A percentile compares a stretch with the other conserved stretches of the same genome.
Evolutionary conservation across 2,329 filamentous ascomycete genomes (phyloP).

Genomic region (Colletotrichum graminicola): DNA sequence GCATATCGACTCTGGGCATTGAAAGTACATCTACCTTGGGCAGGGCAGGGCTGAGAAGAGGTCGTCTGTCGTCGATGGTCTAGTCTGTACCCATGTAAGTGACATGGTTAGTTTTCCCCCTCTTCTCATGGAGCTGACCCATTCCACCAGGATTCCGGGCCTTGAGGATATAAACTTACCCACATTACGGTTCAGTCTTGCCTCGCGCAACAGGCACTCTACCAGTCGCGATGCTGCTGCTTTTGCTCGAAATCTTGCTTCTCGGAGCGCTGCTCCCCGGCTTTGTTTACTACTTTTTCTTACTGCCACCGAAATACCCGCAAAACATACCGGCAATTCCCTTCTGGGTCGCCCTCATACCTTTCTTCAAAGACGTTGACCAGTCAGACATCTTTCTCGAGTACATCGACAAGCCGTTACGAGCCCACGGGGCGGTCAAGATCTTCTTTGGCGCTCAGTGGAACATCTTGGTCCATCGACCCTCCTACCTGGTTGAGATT

Average conservation of each 20-base stretch:
- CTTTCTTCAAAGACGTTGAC: constrained; percentile 57
- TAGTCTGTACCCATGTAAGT: constrained; percentile 15
- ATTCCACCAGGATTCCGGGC: neutral
- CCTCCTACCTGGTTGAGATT: constrained; percentile 56
- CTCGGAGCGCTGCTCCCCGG: constrained; percentile 18
- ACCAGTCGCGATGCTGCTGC: constrained; percentile 20
- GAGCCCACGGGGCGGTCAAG: constrained; percentile 59
- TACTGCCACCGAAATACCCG: constrained; percentile 47
- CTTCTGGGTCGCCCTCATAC: constrained; percentile 58
- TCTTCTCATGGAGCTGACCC: neutral
- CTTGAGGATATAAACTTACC: constrained; percentile 22
- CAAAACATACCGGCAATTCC: constrained; percentile 57
- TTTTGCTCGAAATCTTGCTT: constrained; percentile 28
- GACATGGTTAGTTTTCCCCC: neutral
- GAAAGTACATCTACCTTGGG: neutral
- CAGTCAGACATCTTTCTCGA: constrained; percentile 55
- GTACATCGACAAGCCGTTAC: constrained; percentile 55
- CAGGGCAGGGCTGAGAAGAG: constrained; percentile 38
- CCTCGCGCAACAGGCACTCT: neutral
- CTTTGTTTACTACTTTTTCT: constrained; percentile 39
- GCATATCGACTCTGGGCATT: constrained; percentile 14
- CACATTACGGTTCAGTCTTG: neutral
- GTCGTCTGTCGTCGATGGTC: neutral
- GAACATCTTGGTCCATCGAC: constrained; percentile 61
- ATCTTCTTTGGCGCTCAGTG: constrained; percentile 63